Evolutionary conservation across 306 rosid genomes (phyloP).

Genomic region (Neltuma alba): DNA sequence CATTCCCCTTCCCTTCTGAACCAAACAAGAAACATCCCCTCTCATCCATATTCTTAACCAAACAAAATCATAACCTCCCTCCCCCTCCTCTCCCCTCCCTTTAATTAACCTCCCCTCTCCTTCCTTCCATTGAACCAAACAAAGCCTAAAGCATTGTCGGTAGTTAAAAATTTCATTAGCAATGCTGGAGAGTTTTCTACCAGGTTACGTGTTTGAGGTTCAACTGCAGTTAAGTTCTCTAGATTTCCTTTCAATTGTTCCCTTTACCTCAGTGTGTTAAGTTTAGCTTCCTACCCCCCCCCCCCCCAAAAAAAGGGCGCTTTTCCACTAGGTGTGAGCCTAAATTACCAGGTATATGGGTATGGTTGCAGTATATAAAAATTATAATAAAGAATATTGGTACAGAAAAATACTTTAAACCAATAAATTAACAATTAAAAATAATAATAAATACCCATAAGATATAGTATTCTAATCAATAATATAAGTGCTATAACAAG

Average conservation of each 20-base stretch:
- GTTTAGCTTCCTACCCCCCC: not conserved
- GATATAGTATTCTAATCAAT: no score
- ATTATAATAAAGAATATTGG: no score
- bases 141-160: not conserved
- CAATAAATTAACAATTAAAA: no score
- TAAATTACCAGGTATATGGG: not conserved
- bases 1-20: no score
- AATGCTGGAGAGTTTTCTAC: not conserved
- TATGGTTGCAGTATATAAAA: not conserved
- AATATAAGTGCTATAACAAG: not conserved
- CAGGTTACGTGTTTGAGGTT: not conserved
- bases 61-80: no score
- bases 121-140: no score
- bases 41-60: no score
- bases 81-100: no score
- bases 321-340: not conserved
- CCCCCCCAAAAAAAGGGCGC: no score
- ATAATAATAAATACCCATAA: not conserved
- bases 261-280: not conserved
- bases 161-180: not conserved
- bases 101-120: no score
- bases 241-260: not conserved
- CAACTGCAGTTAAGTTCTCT: not conserved
- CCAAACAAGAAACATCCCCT: no score
- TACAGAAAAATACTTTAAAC: no score